phyloP scores from a whole-genome alignment of 2,329 filamentous ascomycete species.

The Knoxdaviesia proteae region DNA sequence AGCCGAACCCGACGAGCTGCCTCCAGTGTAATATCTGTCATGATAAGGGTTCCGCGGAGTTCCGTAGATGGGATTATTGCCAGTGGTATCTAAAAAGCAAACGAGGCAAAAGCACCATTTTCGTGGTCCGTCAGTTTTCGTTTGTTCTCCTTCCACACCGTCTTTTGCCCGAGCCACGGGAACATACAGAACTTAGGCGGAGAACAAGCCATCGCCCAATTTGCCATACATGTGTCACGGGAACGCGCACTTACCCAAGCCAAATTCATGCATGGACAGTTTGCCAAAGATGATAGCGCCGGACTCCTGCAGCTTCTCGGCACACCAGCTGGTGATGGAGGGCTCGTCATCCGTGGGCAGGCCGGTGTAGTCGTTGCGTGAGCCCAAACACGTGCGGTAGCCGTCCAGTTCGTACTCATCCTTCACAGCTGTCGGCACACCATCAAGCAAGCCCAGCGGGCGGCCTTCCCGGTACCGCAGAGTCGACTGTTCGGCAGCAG shows the following conservation, averaged over 20 bases:
- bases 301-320: slow-evolving; percentile 46
- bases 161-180: no score
- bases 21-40: slow-evolving; percentile 50
- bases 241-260: slow-evolving; percentile 28
- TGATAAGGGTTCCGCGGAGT: slow-evolving; percentile 65
- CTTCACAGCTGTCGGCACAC: slow-evolving; percentile 54
- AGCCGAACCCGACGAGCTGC: slow-evolving; percentile 53
- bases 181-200: no score
- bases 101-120: background rate
- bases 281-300: slow-evolving; percentile 55
- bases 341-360: slow-evolving; percentile 14
- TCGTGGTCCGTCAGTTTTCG: background rate
- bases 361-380: slow-evolving; percentile 36
- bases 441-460: slow-evolving; percentile 44
- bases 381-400: slow-evolving; percentile 46
- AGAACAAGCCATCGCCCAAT: no score
- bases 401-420: slow-evolving; percentile 60
- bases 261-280: slow-evolving; percentile 57
- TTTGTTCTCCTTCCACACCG: background rate
- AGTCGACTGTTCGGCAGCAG: slow-evolving; percentile 22
- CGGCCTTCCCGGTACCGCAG: slow-evolving; percentile 28
- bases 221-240: background rate
- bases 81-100: slow-evolving; percentile 37
- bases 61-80: slow-evolving; percentile 52
- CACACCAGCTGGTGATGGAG: slow-evolving; percentile 42